phyloP scores from a whole-genome alignment of 495 filamentous ascomycete species.

The Sordaria brevicollis region DNA sequence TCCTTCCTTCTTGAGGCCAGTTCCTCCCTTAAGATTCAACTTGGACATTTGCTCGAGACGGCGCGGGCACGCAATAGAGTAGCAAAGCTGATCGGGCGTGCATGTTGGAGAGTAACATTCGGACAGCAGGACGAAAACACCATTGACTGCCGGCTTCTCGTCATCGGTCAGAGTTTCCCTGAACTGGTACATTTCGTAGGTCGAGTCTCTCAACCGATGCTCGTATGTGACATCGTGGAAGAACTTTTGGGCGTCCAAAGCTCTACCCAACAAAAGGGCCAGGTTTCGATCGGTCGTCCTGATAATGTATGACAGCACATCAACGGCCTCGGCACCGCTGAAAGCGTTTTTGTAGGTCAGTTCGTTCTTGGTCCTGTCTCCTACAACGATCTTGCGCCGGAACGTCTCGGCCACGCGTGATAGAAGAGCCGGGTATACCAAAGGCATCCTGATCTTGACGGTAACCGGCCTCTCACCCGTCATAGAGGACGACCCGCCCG shows the following conservation, averaged over 20 bases:
- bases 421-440: slow-evolving; percentile 88
- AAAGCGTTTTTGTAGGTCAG: slow-evolving; percentile 96
- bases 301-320: slow-evolving; percentile 88
- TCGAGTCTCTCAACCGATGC: slow-evolving; percentile 84
- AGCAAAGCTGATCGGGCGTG: slow-evolving; percentile 87
- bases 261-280: slow-evolving; percentile 83
- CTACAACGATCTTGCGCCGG: slow-evolving; percentile 68
- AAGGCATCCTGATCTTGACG: slow-evolving; percentile 50
- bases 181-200: slow-evolving; percentile 91
- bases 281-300: slow-evolving; percentile 93
- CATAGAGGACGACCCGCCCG: slow-evolving; percentile 33
- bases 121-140: slow-evolving; percentile 89
- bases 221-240: slow-evolving; percentile 99
- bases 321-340: slow-evolving; percentile 87
- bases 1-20: slow-evolving; percentile 73
- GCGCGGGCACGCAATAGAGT: slow-evolving; percentile 95
- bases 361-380: slow-evolving; percentile 91
- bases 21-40: slow-evolving; percentile 83
- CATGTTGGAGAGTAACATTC: slow-evolving; percentile 99
- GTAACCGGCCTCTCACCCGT: slow-evolving; percentile 39
- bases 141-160: slow-evolving; percentile 72
- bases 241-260: slow-evolving; percentile 96
- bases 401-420: slow-evolving; percentile 87
- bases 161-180: slow-evolving; percentile 88
- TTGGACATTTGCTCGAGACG: slow-evolving; percentile 90